These are phyloP conservation scores for Sporothrix sp. DNA, from an alignment of 2,329 filamentous ascomycete genomes.

Conservation along the genomic window DNA sequence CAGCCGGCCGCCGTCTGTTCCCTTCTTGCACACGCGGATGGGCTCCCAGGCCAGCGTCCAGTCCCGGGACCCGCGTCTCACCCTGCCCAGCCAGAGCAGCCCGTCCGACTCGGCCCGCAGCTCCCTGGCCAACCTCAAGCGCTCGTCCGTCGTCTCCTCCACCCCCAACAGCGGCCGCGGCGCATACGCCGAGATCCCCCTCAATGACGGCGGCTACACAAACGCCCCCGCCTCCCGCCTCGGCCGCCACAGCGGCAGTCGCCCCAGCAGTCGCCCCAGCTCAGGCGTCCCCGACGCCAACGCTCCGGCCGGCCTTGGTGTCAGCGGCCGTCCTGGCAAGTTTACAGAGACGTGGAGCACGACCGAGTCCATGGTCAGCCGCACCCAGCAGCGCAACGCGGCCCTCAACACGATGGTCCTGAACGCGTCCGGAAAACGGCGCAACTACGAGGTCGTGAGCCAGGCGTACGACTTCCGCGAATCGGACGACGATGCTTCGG, in stretches of 20 bases:
- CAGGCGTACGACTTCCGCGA: constrained; percentile 33
- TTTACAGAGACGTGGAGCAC: constrained; percentile 48
- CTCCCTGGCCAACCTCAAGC: constrained; percentile 30
- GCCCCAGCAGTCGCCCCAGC: constrained; percentile 1
- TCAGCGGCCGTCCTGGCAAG: constrained; percentile 32
- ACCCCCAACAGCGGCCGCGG: constrained; percentile 26
- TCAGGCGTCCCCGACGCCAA: background rate
- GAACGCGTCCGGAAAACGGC: constrained; percentile 26
- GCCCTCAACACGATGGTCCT: constrained; percentile 27
- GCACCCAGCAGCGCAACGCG: constrained; percentile 44
- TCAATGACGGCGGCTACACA: constrained; percentile 29
- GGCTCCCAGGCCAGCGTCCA: constrained; percentile 42
- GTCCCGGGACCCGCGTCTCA: constrained; percentile 43
- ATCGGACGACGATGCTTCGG: constrained; percentile 21
- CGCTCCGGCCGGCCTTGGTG: background rate
- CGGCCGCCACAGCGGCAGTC: constrained; percentile 3
- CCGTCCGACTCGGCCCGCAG: constrained; percentile 35
- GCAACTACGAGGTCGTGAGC: constrained; percentile 37
- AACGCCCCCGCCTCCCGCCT: constrained; percentile 16
- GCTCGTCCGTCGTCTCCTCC: constrained; percentile 30
- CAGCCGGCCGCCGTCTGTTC: constrained; percentile 47
- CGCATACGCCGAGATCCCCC: constrained; percentile 42
- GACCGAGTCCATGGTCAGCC: constrained; percentile 43
- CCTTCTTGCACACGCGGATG: constrained; percentile 71
- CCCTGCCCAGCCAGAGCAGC: constrained; percentile 45